Percentiles rank a stretch among this genome's conserved stretches.
Conservation (phyloP, 2,329 filamentous ascomycete genomes). For the Hymenotorrendiella dingleyae region DNA sequence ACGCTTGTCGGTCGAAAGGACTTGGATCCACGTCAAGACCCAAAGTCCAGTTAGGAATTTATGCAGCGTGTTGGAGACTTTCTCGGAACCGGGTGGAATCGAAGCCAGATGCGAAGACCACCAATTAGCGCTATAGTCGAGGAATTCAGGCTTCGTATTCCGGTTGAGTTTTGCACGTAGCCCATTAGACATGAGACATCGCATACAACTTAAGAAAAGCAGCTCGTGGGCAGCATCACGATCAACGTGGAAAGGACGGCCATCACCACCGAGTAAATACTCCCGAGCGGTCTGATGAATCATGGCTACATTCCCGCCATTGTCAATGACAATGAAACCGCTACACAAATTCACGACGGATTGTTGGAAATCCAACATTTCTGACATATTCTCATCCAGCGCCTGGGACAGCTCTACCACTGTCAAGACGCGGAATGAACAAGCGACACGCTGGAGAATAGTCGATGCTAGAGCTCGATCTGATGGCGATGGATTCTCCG, state of each 20-base stretch:
- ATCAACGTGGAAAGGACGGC: conserved; percentile 1
- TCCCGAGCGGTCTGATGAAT: conserved; percentile 34
- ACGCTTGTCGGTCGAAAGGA: no score
- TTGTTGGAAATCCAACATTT: neutral
- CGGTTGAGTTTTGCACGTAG: conserved; percentile 1
- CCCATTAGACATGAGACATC: neutral
- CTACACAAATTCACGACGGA: conserved; percentile 28
- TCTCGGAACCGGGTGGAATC: neutral
- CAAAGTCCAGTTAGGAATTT: no score
- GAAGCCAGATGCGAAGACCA: conserved; percentile 25
- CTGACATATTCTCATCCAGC: conserved; percentile 16
- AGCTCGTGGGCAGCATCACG: conserved; percentile 12
- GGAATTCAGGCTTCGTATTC: conserved; percentile 4
- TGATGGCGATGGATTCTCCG: conserved; percentile 6
- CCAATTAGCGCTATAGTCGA: conserved; percentile 18
- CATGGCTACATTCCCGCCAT: conserved; percentile 18
- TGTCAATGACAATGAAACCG: conserved; percentile 27
- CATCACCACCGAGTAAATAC: conserved; percentile 1
- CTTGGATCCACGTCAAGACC: no score
- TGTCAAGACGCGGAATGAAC: conserved; percentile 20
- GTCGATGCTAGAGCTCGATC: conserved; percentile 15
- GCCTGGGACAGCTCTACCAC: conserved; percentile 25
- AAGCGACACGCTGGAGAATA: conserved; percentile 27
- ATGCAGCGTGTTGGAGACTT: no score
- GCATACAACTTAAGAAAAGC: conserved; percentile 4